phyloP scores from a whole-genome alignment of 495 filamentous ascomycete species.

The Penicillium robsamsonii region DNA sequence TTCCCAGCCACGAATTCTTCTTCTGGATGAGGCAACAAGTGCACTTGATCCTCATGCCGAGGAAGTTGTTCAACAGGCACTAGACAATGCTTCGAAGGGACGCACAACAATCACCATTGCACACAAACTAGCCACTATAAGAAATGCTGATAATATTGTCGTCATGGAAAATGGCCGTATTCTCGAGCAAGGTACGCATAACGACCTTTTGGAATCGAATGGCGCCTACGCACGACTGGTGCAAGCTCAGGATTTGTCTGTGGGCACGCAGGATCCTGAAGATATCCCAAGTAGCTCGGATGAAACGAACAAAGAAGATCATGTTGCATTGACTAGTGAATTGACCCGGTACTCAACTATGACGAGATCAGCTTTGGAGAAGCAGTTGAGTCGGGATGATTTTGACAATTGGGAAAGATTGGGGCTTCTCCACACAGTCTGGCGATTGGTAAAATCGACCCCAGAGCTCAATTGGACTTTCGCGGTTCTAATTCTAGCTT shows the following conservation, averaged over 20 bases:
- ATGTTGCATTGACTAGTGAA: background rate
- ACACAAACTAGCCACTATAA: conserved; percentile 82
- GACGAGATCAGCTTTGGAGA: conserved; percentile 6
- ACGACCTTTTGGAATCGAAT: conserved; percentile 33
- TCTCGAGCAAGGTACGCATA: conserved; percentile 75
- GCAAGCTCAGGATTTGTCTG: conserved; percentile 60
- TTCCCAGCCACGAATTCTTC: conserved; percentile 78
- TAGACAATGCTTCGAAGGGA: conserved; percentile 71
- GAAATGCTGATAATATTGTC: conserved; percentile 82
- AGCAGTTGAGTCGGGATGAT: conserved; percentile 13
- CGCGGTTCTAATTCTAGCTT: conserved; percentile 1
- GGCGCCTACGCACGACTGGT: conserved; percentile 66
- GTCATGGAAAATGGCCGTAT: conserved; percentile 77
- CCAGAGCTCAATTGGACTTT: conserved; percentile 21
- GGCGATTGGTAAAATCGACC: conserved; percentile 10
- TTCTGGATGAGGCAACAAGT: conserved; percentile 86
- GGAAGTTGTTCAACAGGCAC: conserved; percentile 77
- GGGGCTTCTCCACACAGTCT: conserved; percentile 10
- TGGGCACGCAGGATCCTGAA: background rate
- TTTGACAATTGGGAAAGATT: conserved; percentile 20
- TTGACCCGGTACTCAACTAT: conserved; percentile 9
- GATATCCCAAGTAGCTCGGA: background rate
- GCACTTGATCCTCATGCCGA: conserved; percentile 85
- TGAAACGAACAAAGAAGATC: background rate
- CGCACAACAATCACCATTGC: conserved; percentile 87